phyloP scores from a whole-genome alignment of 2,329 filamentous ascomycete genomes.

The Didymella segeticola region DNA sequence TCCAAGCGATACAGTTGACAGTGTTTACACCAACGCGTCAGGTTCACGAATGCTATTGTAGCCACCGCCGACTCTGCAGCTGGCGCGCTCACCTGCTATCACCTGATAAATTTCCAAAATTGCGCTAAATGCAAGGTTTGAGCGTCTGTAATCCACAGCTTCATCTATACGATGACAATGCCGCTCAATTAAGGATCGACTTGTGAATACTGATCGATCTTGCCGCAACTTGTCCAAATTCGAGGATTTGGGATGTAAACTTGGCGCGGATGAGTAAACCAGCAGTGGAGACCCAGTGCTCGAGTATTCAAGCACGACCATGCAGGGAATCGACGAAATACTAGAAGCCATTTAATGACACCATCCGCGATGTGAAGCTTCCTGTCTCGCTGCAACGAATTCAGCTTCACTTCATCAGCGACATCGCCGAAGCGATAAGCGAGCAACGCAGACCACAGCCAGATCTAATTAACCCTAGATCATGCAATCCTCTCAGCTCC shows the following conservation, averaged over 20 bases:
- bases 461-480: slow-evolving; percentile 19
- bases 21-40: background rate
- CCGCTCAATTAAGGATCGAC: slow-evolving; percentile 15
- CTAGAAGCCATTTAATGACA: slow-evolving; percentile 25
- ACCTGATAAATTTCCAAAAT: slow-evolving; percentile 14
- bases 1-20: background rate
- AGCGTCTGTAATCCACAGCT: slow-evolving; percentile 4
- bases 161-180: background rate
- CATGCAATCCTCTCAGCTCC: slow-evolving; percentile 23
- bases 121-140: slow-evolving; percentile 16
- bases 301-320: slow-evolving; percentile 18
- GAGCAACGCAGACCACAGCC: slow-evolving; percentile 10
- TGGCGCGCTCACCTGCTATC: slow-evolving; percentile 23
- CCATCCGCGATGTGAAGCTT: slow-evolving; percentile 5
- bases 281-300: background rate
- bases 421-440: background rate
- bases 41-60: background rate
- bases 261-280: slow-evolving; percentile 10
- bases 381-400: slow-evolving; percentile 19
- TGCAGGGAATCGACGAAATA: slow-evolving; percentile 25
- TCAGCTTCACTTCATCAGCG: slow-evolving; percentile 15
- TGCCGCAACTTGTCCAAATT: slow-evolving; percentile 8
- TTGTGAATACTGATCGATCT: slow-evolving; percentile 22
- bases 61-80: background rate
- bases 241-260: slow-evolving; percentile 5